Evolutionary conservation across 306 rosid species (phyloP), one percentile per base, ranked within the genome.

Genomic region (Trifolium subterraneum): DNA sequence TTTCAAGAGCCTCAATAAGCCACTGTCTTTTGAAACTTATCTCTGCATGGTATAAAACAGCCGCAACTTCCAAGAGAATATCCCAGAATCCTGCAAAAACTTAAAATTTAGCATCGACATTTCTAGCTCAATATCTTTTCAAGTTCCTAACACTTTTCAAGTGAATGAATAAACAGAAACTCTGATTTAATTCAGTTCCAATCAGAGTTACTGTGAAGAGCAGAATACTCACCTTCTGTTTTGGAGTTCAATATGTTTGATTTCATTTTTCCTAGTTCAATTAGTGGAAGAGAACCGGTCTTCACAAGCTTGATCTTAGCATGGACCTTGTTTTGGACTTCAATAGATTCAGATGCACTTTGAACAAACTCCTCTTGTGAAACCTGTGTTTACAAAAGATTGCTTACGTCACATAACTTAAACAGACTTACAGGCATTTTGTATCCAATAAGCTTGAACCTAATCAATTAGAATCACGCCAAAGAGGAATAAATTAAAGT

Each of bases 1-100:
- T 86, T 87, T 90, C 97, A n/a, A 85, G 84, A 25, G 93, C 90
- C 73, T 90, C 96, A 79, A 87, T 78, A 69, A 91, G 87, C 98
- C 98, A 94, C 83, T 82, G 95, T 76, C 88, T 84, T 79, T 80
- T 89, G 78, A 88, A 67, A 74, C 86, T 86, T 79, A 84, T 90
- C 83, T 94, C 98, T 51, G 88, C 95, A 47, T 82, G 83, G 68
- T 90, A 86, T 82, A 94, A 79, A 81, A 91, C 95, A 44, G 84
- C 90, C 48, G 81, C 98, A 71, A 94, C 93, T 73, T 91, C 97
- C 72, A 77, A 29, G 36, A 94, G 96, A 71, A 86, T 70, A 70
- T 86, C 87, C 98, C 98, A 94, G 25, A 73, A 64, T 76, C 90
- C 98, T 94, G 84, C 71, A 72, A 84, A 80, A 78, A 45, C 8